Conservation (phyloP, 2,329 filamentous ascomycete genomes). For the Fusarium napiforme region DNA sequence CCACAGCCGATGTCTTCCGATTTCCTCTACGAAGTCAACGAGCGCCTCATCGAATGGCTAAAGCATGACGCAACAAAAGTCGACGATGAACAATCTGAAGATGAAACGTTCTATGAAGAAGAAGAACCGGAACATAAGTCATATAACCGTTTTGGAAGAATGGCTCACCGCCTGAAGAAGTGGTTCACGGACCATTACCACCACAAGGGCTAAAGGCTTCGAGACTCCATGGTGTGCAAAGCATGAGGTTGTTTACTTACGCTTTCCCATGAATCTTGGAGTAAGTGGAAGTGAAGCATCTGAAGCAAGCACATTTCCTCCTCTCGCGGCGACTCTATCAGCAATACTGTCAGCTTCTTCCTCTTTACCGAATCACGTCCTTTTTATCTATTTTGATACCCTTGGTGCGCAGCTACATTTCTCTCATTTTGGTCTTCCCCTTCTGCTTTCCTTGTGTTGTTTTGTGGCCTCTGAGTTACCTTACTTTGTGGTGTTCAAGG, state of each 20-base stretch:
- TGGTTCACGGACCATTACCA: background rate
- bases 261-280: rapidly evolving
- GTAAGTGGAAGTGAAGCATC: background rate
- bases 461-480: background rate
- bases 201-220: rapidly evolving
- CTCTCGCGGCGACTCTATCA: background rate
- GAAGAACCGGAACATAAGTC: background rate
- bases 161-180: background rate
- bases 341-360: rapidly evolving
- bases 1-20: background rate
- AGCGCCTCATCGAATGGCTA: background rate
- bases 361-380: rapidly evolving
- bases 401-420: background rate
- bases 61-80: rapidly evolving
- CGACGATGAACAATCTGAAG: rapidly evolving
- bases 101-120: rapidly evolving
- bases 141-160: rapidly evolving
- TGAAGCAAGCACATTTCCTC: too few relatives aligned
- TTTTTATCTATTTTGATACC: rapidly evolving
- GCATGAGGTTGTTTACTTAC: rapidly evolving
- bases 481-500: rapidly evolving
- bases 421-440: rapidly evolving
- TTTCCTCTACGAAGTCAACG: background rate
- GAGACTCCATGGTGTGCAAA: rapidly evolving
- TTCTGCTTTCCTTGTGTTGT: rapidly evolving